Conservation (phyloP, 108 stramenopile genomes). For the Nannochloropsis gaditana region DNA sequence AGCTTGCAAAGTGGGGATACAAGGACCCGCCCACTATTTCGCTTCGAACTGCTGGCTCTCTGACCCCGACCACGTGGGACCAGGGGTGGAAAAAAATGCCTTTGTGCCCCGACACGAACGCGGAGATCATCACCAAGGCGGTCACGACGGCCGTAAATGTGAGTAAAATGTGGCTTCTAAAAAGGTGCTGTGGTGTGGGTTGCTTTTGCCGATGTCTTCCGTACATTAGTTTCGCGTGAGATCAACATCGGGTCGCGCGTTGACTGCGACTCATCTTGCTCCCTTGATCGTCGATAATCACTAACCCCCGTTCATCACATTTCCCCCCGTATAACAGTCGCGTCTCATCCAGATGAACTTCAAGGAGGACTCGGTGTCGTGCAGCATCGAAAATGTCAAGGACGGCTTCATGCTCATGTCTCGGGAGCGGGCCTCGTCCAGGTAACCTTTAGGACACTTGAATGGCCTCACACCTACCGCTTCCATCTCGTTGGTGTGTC, state of each 20-base stretch:
- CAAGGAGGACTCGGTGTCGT: not conserved
- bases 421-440: not conserved
- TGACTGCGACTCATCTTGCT: too few relatives aligned
- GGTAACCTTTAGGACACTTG: not conserved
- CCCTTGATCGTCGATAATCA: too few relatives aligned
- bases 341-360: not conserved
- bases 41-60: not conserved
- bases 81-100: not conserved
- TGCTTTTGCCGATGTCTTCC: too few relatives aligned
- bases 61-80: not conserved
- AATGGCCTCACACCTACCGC: too few relatives aligned
- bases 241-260: too few relatives aligned
- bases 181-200: too few relatives aligned
- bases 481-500: too few relatives aligned
- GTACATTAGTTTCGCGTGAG: too few relatives aligned
- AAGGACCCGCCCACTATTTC: not conserved
- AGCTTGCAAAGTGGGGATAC: not conserved
- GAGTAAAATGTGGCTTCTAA: not conserved
- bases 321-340: not conserved
- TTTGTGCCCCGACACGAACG: not conserved
- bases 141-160: not conserved
- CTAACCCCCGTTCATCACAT: not conserved
- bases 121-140: constrained; percentile 1
- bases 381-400: constrained; percentile 14
- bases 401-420: constrained; percentile 15